These are phyloP conservation scores for Penicillium psychrofluorescens DNA, from an alignment of 495 filamentous ascomycete genomes.

Conservation along the genomic window DNA sequence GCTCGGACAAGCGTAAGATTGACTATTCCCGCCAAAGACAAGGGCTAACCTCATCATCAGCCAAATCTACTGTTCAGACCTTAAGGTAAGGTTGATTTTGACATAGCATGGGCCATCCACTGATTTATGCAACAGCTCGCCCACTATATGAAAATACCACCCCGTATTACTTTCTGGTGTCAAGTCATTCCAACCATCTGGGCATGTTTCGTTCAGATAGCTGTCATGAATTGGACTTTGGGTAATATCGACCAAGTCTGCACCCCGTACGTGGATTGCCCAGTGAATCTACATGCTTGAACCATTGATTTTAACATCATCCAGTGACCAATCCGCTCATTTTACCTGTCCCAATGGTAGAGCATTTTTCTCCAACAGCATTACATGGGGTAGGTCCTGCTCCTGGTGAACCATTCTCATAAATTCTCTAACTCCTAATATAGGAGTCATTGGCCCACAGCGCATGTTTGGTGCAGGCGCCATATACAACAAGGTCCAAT, in stretches of 20 bases:
- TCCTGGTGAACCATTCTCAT: neutral
- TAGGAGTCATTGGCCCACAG: slow-evolving; percentile 53
- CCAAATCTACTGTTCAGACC: slow-evolving; percentile 11
- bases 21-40: too few relatives aligned
- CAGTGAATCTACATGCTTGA: too few relatives aligned
- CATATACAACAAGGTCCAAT: slow-evolving; percentile 48
- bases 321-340: slow-evolving; percentile 19
- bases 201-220: slow-evolving; percentile 52
- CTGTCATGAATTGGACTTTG: slow-evolving; percentile 52
- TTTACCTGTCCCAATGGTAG: slow-evolving; percentile 56
- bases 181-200: slow-evolving; percentile 53
- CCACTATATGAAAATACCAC: slow-evolving; percentile 62
- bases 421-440: neutral
- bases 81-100: slow-evolving; percentile 6
- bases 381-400: slow-evolving; percentile 36
- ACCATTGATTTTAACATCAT: too few relatives aligned
- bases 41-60: neutral
- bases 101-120: neutral
- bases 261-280: slow-evolving; percentile 38
- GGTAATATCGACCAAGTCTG: slow-evolving; percentile 51
- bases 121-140: slow-evolving; percentile 45
- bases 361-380: slow-evolving; percentile 54
- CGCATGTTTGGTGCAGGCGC: slow-evolving; percentile 54
- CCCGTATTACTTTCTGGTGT: slow-evolving; percentile 54
- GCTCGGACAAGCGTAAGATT: slow-evolving; percentile 30